These are phyloP conservation scores for Takakia lepidozioides DNA, from an alignment of 225 moss, liverwort and hornwort genomes.

Conservation along the genomic window DNA sequence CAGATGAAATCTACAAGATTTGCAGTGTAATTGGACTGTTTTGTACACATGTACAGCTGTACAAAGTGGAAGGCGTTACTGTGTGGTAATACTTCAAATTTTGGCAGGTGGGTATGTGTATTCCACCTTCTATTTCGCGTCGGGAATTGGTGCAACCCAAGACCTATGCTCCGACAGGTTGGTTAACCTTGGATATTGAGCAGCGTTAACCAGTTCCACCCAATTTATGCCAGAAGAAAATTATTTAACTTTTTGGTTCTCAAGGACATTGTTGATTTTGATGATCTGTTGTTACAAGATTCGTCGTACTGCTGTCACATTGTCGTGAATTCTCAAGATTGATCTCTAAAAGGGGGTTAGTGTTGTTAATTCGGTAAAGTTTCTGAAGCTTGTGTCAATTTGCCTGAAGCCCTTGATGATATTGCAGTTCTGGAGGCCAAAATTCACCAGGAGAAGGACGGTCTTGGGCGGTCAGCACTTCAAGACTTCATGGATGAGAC, in stretches of 20 bases:
- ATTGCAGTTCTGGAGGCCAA: conserved; percentile 30
- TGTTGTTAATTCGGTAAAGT: background rate
- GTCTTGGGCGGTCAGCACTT: conserved; percentile 14
- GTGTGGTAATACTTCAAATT: too few species aligned
- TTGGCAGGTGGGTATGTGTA: conserved; percentile 51
- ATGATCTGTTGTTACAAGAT: background rate
- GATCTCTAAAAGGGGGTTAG: background rate
- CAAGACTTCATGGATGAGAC: too few species aligned
- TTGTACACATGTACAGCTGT: too few species aligned
- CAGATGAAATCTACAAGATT: conserved; percentile 65
- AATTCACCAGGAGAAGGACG: conserved; percentile 19
- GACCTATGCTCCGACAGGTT: conserved; percentile 48
- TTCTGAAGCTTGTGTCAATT: background rate
- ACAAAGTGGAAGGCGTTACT: background rate
- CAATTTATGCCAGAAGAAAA: too few species aligned
- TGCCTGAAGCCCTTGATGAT: too few species aligned
- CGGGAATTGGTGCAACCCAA: conserved; percentile 50
- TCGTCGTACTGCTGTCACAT: background rate
- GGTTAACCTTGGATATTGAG: too few species aligned
- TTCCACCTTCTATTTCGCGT: conserved; percentile 27
- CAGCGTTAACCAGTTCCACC: too few species aligned
- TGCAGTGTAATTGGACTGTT: conserved; percentile 66
- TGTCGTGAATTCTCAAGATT: background rate
- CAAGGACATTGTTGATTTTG: background rate
- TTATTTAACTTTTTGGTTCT: background rate